Conservation (phyloP, 2,329 filamentous ascomycete species). For the Fusarium aywerte region DNA sequence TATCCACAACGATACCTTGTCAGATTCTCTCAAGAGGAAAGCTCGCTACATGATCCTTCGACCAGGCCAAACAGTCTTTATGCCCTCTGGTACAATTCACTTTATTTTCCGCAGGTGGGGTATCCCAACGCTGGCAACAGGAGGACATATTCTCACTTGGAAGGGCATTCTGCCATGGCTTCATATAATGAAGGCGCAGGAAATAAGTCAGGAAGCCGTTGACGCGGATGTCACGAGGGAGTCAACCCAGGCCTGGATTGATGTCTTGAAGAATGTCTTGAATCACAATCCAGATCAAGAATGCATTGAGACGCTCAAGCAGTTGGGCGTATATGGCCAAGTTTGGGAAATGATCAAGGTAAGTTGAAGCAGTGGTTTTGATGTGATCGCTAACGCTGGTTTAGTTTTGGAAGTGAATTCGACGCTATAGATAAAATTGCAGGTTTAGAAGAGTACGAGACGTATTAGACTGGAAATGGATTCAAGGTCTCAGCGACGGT, state of each 20-base stretch:
- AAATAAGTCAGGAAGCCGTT: background rate
- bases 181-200: background rate
- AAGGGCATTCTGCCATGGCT: background rate
- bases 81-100: background rate
- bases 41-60: background rate
- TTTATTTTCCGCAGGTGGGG: background rate
- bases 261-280: background rate
- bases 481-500: too few species aligned
- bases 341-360: background rate
- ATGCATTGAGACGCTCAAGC: too few species aligned
- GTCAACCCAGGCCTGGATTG: background rate
- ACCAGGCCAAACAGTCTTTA: background rate
- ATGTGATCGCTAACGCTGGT: fast-evolving
- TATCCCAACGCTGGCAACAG: background rate
- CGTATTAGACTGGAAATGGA: too few species aligned
- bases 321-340: too few species aligned
- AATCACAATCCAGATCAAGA: too few species aligned
- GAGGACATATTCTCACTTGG: background rate
- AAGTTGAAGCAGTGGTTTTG: fast-evolving
- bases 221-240: background rate
- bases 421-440: too few species aligned
- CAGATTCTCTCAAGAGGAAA: background rate
- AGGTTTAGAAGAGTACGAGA: too few species aligned
- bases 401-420: background rate
- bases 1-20: background rate